Base-by-base conservation (phyloP, 805 yeast genomes). In the Lipomyces yamadae region DNA sequence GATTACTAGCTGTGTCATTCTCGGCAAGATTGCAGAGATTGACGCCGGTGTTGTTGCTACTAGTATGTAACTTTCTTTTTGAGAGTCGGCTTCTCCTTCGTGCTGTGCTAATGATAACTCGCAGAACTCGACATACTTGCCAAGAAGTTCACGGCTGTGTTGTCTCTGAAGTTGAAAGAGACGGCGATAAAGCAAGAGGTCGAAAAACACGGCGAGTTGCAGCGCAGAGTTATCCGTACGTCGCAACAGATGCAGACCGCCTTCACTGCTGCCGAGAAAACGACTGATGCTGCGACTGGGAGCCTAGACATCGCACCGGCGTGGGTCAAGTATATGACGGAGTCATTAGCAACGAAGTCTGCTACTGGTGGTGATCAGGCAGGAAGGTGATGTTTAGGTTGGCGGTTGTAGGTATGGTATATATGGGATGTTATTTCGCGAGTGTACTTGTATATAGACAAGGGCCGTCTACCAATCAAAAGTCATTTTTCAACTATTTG, bases 121-220 rank as follows among this genome's bases (percentile, higher is more conserved):
- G 13, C 70, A 29, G 67, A 64, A 3, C 58, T 73, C 13, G 73
- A 72, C 11, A 63, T 56, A 8, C 62, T 81, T 50, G 77, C 77
- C 33, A 77, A 75, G 3, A 76, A 82, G n/a, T 78, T 82, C 60
- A 77, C 76, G 10, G 81, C 80, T 58, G 78, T 83, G 33, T 71
- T 85, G 62, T 80, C 79, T 53, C 82, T 82, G 62, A 86, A 84
- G 67, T 77, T 86, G 62, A 82, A 85, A 67, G 87, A 84, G 33
- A 86, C 83, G 62, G 88, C 91, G 6, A 85, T 87, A n/a, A 84
- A 87, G 62, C 91, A 88, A 74, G 91, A 87, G 65, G 76, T 84
- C 32, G 92, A 88, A 72, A 83, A 82, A 65, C 81, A 81, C 62
- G 82, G 83, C 64, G 89, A 86, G 67, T 64, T 75, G 15, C 71